Evolutionary conservation across 768 basidiomycete genomes (phyloP).

Genomic region (Daedaleopsis sinensis): DNA sequence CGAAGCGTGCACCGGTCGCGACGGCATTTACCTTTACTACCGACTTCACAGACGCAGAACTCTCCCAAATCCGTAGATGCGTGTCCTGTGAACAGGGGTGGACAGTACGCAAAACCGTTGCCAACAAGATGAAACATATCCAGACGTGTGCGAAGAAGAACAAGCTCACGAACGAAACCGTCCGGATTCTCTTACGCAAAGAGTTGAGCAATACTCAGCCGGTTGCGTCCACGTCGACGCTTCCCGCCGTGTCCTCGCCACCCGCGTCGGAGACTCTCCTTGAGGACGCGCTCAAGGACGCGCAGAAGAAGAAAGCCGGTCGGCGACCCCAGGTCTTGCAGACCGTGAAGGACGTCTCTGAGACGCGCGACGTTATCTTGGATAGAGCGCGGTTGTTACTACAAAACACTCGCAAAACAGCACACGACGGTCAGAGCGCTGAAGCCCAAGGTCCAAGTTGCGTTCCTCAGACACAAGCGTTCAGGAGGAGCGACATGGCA

Average conservation of each 20-base stretch:
- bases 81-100: conserved; percentile 66
- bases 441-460: too few species aligned
- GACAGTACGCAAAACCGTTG: conserved; percentile 67
- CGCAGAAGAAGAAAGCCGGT: conserved; percentile 47
- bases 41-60: conserved; percentile 49
- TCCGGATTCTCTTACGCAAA: conserved; percentile 53
- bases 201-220: conserved; percentile 40
- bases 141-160: conserved; percentile 68
- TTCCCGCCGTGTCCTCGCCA: conserved; percentile 18
- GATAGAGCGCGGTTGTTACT: conserved; percentile 42
- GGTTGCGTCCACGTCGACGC: conserved; percentile 11
- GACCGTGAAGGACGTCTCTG: conserved; percentile 48
- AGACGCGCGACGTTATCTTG: conserved; percentile 48
- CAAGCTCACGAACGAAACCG: conserved; percentile 53
- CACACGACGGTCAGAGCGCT: not conserved
- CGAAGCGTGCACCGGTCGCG: not conserved
- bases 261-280: conserved; percentile 48
- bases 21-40: conserved; percentile 16
- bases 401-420: conserved; percentile 13
- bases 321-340: conserved; percentile 40
- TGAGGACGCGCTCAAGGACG: conserved; percentile 54
- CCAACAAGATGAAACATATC: conserved; percentile 71
- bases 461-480: conserved; percentile 34
- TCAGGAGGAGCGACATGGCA: conserved; percentile 35
- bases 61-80: conserved; percentile 56